phyloP scores from a whole-genome alignment of 148 eudicot species.

The Tetragonia tetragonoides region DNA sequence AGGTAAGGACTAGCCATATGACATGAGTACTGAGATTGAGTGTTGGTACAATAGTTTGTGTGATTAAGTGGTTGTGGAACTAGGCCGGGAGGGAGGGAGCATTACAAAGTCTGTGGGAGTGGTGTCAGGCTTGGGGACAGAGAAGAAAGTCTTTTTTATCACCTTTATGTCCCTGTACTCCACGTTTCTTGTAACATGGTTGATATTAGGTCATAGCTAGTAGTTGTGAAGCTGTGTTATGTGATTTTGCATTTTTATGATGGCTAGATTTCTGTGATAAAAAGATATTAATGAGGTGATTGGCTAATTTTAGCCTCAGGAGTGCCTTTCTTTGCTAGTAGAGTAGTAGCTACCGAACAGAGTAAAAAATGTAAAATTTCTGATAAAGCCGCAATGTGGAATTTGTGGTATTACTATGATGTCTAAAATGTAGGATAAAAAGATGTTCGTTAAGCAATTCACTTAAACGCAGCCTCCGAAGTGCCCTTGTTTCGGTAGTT shows the following conservation, averaged over 20 bases:
- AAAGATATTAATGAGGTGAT: neutral
- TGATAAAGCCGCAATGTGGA: too few species aligned
- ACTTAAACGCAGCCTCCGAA: neutral
- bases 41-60: too few species aligned
- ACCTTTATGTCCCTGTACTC: neutral
- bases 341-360: neutral
- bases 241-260: too few species aligned
- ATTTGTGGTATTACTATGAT: too few species aligned
- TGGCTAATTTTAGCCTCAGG: neutral
- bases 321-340: neutral
- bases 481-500: neutral
- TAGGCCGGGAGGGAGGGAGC: neutral
- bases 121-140: neutral
- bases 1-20: too few species aligned
- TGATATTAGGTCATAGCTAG: neutral
- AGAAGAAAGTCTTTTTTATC: neutral
- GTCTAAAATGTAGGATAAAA: too few species aligned
- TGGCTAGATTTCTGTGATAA: neutral
- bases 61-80: too few species aligned
- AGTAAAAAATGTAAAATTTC: too few species aligned
- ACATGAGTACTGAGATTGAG: too few species aligned
- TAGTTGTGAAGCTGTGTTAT: too few species aligned
- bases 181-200: neutral
- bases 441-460: neutral
- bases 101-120: neutral